phyloP scores from a whole-genome alignment of 2,329 filamentous ascomycete genomes.

The Botrytis deweyae region DNA sequence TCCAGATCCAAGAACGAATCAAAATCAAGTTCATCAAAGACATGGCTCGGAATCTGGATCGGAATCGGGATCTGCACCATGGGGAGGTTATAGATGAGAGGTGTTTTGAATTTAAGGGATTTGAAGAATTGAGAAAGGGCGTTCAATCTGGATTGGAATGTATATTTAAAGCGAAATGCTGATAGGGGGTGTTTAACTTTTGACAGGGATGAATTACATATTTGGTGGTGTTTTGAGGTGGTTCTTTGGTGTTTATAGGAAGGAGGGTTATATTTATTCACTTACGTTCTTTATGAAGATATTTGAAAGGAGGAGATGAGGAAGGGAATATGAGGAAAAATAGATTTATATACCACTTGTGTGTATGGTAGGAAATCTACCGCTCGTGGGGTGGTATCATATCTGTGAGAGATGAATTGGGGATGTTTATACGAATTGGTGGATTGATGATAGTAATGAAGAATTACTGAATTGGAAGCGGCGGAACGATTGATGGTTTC shows the following conservation, averaged over 20 bases:
- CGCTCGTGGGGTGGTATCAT: neutral
- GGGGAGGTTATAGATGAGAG: slow-evolving; percentile 6
- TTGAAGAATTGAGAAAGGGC: neutral
- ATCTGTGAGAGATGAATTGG: neutral
- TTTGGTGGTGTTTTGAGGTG: neutral
- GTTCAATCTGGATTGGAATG: neutral
- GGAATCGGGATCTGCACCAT: neutral
- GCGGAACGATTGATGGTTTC: neutral
- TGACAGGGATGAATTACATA: neutral
- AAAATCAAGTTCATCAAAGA: neutral
- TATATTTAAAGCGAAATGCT: neutral
- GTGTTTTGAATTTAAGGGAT: neutral
- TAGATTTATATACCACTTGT: neutral
- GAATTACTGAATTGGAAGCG: neutral
- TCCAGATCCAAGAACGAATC: neutral
- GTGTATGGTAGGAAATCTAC: neutral
- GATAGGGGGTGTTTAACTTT: neutral
- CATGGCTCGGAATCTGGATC: neutral
- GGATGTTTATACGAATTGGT: neutral
- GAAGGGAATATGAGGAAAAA: neutral
- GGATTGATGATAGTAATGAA: neutral
- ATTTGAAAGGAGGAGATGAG: neutral
- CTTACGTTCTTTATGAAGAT: neutral
- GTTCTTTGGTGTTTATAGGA: neutral
- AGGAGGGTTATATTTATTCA: neutral